Base-by-base conservation (phyloP, 768 basidiomycete genomes). In the Termitomyces sp. region DNA sequence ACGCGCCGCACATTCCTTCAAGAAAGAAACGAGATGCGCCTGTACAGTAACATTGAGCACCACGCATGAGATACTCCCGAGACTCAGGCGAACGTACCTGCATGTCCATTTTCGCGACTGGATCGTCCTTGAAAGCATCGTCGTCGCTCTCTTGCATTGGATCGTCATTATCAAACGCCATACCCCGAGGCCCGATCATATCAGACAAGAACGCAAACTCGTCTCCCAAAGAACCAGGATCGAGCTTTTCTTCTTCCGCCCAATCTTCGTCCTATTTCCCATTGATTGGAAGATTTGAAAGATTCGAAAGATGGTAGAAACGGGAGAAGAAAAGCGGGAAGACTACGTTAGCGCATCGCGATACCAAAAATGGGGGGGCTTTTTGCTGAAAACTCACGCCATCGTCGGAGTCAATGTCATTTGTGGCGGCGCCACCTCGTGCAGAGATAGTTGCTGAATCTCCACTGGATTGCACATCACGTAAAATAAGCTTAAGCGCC, bases 21-120 rank as follows among this genome's bases (percentile, higher is more conserved):
- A 74, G 74, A 93, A 92, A 1, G 77, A 68, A 16, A 86, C 62
- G n/a, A 92, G 72, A 66, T 91, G 87, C 2, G 77, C 80, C 90
- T 93, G 28, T 59, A 56, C 38, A 35, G 41, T 45, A 11, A 26
- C 11, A 26, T 41, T 40, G 7, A 49, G 32, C 10, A 44, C 14
- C 49, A 26, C 26, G 4, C 26, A 26, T 26, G 26, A 33, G n/a
- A 22, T 52, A 48, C 32, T 45, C 36, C 10, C 5, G 7, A 8
- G 26, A 28, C 24, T n/a, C 16, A 14, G 5, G 28, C 38, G n/a
- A 18, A 61, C 74, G 9, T 36, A 81, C 81, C 76, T 78, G 76
- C 74, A 98, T 84, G 64, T 98, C 92, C 67, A 98, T 87, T 57
- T 87, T 85, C 24, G 88, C 91, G 55, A 97, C 78, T 5, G 91